Evolutionary conservation across 306 rosid genomes (phyloP).

Genomic region (Urtica urens): DNA sequence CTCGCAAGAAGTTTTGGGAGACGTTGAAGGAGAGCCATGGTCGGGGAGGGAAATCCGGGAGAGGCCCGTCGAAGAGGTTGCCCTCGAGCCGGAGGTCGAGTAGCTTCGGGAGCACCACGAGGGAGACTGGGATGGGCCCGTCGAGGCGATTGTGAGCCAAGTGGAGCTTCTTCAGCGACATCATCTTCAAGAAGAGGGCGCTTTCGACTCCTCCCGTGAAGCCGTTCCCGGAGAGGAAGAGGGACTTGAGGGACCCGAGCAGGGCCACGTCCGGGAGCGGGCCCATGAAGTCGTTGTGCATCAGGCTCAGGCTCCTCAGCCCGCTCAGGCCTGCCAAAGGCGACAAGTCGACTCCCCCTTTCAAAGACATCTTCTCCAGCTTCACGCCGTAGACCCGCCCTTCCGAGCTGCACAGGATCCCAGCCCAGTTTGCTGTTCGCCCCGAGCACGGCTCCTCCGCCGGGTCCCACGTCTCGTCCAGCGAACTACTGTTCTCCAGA

Average conservation of each 20-base stretch:
- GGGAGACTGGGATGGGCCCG: slow-evolving; percentile 48
- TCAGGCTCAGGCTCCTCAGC: slow-evolving; percentile 47
- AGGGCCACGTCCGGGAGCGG: slow-evolving; percentile 35
- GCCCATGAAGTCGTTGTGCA: slow-evolving; percentile 42
- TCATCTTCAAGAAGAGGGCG: slow-evolving; percentile 30
- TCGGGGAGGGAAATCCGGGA: slow-evolving; percentile 31
- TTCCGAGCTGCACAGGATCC: slow-evolving; percentile 32
- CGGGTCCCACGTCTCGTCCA: slow-evolving; percentile 32
- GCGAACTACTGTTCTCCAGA: not conserved
- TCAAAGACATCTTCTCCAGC: slow-evolving; percentile 55
- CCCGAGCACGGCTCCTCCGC: slow-evolving; percentile 32
- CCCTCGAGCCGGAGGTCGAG: slow-evolving; percentile 43
- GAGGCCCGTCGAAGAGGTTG: slow-evolving; percentile 43
- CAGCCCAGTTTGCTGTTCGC: slow-evolving; percentile 33
- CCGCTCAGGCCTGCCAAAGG: slow-evolving; percentile 28
- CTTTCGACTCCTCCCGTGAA: slow-evolving; percentile 49
- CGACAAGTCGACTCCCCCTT: slow-evolving; percentile 38
- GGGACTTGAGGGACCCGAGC: slow-evolving; percentile 29
- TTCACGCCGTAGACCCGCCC: slow-evolving; percentile 46
- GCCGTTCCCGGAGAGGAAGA: slow-evolving; percentile 47
- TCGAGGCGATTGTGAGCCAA: slow-evolving; percentile 43
- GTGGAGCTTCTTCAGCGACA: slow-evolving; percentile 52
- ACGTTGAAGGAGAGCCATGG: slow-evolving; percentile 28
- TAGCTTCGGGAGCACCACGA: slow-evolving; percentile 34
- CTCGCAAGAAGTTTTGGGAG: slow-evolving; percentile 47